Evolutionary conservation across 2,329 filamentous ascomycete species (phyloP).

Genomic region (Alternaria burnsii): DNA sequence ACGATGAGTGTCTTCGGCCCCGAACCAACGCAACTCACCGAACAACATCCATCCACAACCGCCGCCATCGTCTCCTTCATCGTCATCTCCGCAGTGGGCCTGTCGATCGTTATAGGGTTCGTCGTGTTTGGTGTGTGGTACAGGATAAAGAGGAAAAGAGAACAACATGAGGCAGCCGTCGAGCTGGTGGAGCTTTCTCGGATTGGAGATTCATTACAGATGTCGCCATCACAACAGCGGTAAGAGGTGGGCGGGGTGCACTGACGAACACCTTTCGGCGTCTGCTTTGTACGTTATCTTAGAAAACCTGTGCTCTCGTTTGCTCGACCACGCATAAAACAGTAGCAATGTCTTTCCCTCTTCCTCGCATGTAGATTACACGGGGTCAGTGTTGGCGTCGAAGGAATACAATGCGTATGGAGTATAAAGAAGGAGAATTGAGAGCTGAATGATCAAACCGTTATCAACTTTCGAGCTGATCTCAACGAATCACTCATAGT

Average conservation of each 20-base stretch:
- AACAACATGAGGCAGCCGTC: background rate
- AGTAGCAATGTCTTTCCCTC: background rate
- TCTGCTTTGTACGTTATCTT: background rate
- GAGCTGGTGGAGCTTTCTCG: constrained; percentile 1
- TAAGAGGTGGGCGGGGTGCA: background rate
- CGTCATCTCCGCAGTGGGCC: constrained; percentile 1
- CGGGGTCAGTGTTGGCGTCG: background rate
- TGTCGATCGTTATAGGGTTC: background rate
- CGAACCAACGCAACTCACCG: background rate
- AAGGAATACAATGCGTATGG: background rate
- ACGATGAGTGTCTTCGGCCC: background rate
- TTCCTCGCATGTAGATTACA: background rate
- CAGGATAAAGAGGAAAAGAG: constrained; percentile 4
- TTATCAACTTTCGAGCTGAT: background rate
- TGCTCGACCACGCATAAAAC: background rate
- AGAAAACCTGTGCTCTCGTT: background rate
- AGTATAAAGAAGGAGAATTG: background rate
- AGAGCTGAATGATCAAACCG: background rate
- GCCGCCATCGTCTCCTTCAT: background rate
- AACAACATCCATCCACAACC: background rate
- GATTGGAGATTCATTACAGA: background rate
- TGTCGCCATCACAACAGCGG: background rate
- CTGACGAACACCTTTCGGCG: background rate
- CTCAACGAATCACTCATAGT: background rate
- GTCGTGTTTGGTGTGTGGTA: constrained; percentile 3